These are phyloP conservation scores for Gossypium anomalum DNA, from an alignment of 345 rosid species.

Conservation along the genomic window DNA sequence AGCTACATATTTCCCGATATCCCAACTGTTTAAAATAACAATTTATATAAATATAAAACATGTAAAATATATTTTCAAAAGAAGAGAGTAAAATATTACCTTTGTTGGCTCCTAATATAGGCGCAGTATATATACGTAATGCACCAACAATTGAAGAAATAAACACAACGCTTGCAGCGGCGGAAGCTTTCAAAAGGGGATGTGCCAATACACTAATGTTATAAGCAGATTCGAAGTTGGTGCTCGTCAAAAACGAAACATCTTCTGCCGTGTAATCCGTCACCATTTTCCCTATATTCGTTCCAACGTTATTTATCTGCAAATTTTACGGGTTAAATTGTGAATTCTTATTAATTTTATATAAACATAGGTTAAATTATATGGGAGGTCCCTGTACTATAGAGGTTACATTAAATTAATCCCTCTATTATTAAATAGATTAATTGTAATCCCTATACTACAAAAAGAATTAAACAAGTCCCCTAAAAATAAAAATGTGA, in stretches of 20 bases:
- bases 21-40: too few species aligned
- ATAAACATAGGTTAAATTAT: too few species aligned
- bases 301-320: conserved; percentile 59
- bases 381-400: too few species aligned
- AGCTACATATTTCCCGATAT: too few species aligned
- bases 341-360: too few species aligned
- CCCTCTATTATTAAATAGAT: too few species aligned
- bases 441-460: too few species aligned
- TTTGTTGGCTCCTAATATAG: conserved; percentile 30
- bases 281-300: conserved; percentile 30
- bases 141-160: conserved; percentile 43
- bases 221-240: conserved; percentile 50
- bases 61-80: too few species aligned
- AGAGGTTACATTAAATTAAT: too few species aligned
- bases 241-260: conserved; percentile 23
- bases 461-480: too few species aligned
- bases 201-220: conserved; percentile 52
- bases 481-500: too few species aligned
- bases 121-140: conserved; percentile 16
- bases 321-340: neutral
- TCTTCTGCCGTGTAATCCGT: conserved; percentile 38
- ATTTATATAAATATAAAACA: too few species aligned
- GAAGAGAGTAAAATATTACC: neutral
- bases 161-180: conserved; percentile 48
- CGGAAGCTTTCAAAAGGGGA: conserved; percentile 50